Percentiles rank a stretch among this genome's conserved stretches.
Conservation (phyloP, 345 rosid species). For the Bruguiera sexangula region DNA sequence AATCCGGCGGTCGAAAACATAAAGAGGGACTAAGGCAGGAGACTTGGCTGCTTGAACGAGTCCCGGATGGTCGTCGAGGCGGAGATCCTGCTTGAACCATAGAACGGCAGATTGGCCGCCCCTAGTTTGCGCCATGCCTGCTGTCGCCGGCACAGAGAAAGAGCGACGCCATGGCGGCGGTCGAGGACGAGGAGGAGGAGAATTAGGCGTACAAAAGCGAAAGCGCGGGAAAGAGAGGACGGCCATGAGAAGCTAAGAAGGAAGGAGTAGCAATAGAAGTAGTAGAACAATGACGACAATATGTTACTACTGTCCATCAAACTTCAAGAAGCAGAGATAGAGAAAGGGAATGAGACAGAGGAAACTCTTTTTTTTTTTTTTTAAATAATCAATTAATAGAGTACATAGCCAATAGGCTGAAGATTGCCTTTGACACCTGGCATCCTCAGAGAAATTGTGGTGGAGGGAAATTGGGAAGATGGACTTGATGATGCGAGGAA, state of each 20-base stretch:
- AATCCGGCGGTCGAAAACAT: conserved; percentile 74
- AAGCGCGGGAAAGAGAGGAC: conserved; percentile 37
- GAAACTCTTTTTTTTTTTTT: neutral
- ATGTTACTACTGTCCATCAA: conserved; percentile 30
- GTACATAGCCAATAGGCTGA: no score
- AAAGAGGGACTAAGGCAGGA: conserved; percentile 54
- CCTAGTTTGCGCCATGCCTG: neutral
- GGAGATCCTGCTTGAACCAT: conserved; percentile 95
- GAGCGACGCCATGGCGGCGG: conserved; percentile 23
- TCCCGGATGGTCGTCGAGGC: conserved; percentile 81
- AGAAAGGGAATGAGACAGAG: no score
- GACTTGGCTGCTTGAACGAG: conserved; percentile 49
- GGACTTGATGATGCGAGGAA: neutral
- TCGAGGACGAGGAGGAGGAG: neutral
- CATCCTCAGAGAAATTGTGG: conserved; percentile 37
- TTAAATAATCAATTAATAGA: neutral
- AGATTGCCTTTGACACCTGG: no score
- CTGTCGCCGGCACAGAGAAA: conserved; percentile 16
- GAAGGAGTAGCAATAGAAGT: neutral
- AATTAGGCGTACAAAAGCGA: conserved; percentile 25
- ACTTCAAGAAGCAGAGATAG: neutral
- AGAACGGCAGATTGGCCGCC: conserved; percentile 46
- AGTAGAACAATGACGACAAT: neutral
- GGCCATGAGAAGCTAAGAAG: conserved; percentile 36
- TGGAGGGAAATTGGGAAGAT: conserved; percentile 25